Evolutionary conservation across 352 stramenopile species (phyloP).

Genomic region (Elongisporangium prolatum): DNA sequence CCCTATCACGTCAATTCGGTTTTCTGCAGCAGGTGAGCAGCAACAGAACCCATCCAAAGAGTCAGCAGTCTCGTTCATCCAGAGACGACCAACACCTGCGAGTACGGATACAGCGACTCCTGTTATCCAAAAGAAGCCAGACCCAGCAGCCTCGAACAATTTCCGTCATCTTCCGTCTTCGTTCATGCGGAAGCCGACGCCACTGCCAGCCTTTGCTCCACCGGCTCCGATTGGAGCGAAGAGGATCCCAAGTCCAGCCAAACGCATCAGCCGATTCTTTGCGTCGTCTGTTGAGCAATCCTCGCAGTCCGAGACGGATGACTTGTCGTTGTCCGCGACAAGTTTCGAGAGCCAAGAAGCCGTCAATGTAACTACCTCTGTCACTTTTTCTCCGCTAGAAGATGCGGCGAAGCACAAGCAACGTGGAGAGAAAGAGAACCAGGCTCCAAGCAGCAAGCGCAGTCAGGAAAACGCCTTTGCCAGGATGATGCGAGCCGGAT

Average conservation of each 20-base stretch:
- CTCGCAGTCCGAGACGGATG: constrained; percentile 29
- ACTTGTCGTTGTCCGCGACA: constrained; percentile 6
- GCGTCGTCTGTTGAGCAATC: constrained; percentile 17
- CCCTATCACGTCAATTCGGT: constrained; percentile 51
- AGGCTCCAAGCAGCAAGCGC: constrained; percentile 12
- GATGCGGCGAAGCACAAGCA: constrained; percentile 2
- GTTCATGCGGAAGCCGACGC: constrained; percentile 18
- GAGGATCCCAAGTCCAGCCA: constrained; percentile 7
- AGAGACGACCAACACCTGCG: not conserved
- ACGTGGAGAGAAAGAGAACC: constrained; percentile 40
- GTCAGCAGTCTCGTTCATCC: constrained; percentile 1
- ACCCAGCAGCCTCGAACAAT: constrained; percentile 11
- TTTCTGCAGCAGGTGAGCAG: constrained; percentile 13
- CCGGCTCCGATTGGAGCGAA: not conserved
- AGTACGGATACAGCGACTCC: not conserved
- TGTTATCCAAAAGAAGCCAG: not conserved
- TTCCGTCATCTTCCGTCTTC: constrained; percentile 16
- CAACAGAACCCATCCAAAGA: not conserved
- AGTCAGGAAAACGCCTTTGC: constrained; percentile 75
- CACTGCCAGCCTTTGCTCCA: not conserved
- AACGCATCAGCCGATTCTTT: constrained; percentile 43
- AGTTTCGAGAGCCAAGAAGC: constrained; percentile 58
- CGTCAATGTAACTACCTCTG: constrained; percentile 40
- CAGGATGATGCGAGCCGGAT: constrained; percentile 72
- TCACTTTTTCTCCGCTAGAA: constrained; percentile 46